Evolutionary conservation across 2,329 filamentous ascomycete species (phyloP).

Genomic region (Cryphonectria naterciae): DNA sequence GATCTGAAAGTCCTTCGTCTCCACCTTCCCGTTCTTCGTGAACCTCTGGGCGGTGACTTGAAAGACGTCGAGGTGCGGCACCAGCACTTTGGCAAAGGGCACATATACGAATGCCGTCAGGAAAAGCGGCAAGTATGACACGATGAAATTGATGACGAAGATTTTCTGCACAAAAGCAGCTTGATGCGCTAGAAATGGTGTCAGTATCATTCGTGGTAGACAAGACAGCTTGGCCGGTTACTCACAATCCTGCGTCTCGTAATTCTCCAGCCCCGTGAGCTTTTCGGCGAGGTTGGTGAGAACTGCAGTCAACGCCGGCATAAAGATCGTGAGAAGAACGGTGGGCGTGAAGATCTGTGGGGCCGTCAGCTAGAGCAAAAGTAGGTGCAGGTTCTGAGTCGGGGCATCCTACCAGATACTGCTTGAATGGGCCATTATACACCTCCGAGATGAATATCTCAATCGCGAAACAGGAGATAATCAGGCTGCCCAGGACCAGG

Average conservation of each 20-base stretch:
- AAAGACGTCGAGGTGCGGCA: conserved; percentile 86
- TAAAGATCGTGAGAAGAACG: conserved; percentile 77
- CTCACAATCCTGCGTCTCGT: conserved; percentile 77
- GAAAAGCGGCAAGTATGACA: conserved; percentile 89
- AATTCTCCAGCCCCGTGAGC: conserved; percentile 87
- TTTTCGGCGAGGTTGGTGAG: conserved; percentile 77
- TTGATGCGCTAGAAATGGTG: conserved; percentile 64
- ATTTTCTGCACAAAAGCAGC: conserved; percentile 88
- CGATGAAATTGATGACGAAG: conserved; percentile 96
- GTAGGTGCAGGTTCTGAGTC: too few species aligned
- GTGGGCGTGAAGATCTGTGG: conserved; percentile 82
- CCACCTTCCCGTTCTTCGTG: conserved; percentile 73
- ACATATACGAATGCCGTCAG: conserved; percentile 94
- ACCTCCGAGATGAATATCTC: conserved; percentile 96
- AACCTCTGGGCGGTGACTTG: conserved; percentile 74
- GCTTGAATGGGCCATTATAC: conserved; percentile 86
- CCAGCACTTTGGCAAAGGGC: conserved; percentile 81
- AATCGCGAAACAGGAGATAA: conserved; percentile 84
- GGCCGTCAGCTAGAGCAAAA: conserved; percentile 20
- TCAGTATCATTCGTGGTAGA: conserved; percentile 21
- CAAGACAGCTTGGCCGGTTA: not conserved
- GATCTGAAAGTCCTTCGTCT: conserved; percentile 72
- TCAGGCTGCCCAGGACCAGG: conserved; percentile 75
- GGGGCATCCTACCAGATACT: conserved; percentile 67
- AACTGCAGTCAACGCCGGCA: conserved; percentile 76